Percentiles rank a stretch among this genome's conserved stretches.
These are phyloP conservation scores for Exserohilum turcica DNA, from an alignment of 2,329 filamentous ascomycete genomes.

Conservation along the genomic window DNA sequence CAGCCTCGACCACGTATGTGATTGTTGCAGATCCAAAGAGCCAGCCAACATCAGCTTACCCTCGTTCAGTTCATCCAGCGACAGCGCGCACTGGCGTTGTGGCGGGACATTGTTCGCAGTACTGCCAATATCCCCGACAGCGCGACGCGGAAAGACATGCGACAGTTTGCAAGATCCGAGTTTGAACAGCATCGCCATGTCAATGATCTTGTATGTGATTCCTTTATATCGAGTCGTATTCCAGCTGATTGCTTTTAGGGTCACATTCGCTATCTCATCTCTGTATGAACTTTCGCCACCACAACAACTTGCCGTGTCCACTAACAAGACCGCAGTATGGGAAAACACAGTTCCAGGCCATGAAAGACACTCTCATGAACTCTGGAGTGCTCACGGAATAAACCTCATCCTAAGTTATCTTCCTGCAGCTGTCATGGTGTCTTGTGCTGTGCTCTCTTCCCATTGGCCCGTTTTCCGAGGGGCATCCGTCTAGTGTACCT, in stretches of 20 bases:
- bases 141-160: conserved; percentile 50
- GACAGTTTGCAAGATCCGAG: conserved; percentile 55
- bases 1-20: conserved; percentile 40
- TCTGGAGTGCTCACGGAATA: conserved; percentile 37
- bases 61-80: conserved; percentile 56
- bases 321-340: conserved; percentile 44
- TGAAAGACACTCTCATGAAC: conserved; percentile 49
- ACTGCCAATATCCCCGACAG: conserved; percentile 41
- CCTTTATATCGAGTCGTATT: no score
- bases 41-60: conserved; percentile 11
- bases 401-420: conserved; percentile 3
- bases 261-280: conserved; percentile 57
- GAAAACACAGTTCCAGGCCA: conserved; percentile 57
- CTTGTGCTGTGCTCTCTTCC: not conserved
- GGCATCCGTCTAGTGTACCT: conserved; percentile 19
- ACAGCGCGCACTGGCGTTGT: conserved; percentile 53
- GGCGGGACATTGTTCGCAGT: conserved; percentile 55
- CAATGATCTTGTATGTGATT: conserved; percentile 51
- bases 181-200: conserved; percentile 55
- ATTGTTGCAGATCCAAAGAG: not conserved
- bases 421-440: conserved; percentile 3
- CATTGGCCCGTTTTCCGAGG: conserved; percentile 22
- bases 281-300: conserved; percentile 36
- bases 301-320: not conserved
- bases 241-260: conserved; percentile 33